Percentiles rank a stretch among this genome's conserved stretches.
These are phyloP conservation scores for Phytopythium aichiense DNA, from an alignment of 352 stramenopile species.

Conservation along the genomic window DNA sequence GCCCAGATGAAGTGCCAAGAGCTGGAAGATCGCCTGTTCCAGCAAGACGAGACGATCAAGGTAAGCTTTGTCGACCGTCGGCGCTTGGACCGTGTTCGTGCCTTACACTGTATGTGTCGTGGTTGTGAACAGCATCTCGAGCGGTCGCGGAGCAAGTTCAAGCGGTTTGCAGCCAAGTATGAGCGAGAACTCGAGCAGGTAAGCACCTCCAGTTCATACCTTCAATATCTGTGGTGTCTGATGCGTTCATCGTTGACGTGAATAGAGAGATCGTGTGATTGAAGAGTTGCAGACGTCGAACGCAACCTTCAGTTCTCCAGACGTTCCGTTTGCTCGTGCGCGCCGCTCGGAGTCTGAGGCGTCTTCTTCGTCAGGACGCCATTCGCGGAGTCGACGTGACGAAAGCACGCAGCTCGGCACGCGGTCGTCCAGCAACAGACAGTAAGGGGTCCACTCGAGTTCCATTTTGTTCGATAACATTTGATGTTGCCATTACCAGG, in stretches of 20 bases:
- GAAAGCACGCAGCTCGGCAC: neutral
- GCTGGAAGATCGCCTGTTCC: conserved; percentile 62
- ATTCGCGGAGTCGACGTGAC: neutral
- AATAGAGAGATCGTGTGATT: conserved; percentile 42
- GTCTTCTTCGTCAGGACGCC: conserved; percentile 25
- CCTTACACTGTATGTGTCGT: conserved; percentile 1
- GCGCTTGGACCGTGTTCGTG: neutral
- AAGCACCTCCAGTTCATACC: neutral
- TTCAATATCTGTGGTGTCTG: neutral
- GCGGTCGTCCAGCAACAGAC: neutral
- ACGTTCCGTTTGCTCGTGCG: conserved; percentile 15
- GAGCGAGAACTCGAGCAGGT: conserved; percentile 82
- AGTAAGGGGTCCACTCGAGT: neutral
- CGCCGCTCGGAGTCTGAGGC: conserved; percentile 26
- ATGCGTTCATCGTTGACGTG: neutral
- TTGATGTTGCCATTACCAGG: neutral
- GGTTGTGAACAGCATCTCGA: conserved; percentile 55
- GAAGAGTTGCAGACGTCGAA: conserved; percentile 43
- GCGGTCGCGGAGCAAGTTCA: conserved; percentile 83
- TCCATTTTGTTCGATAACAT: neutral
- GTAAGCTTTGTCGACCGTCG: conserved; percentile 22
- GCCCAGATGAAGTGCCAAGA: conserved; percentile 75
- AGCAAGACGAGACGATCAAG: conserved; percentile 81
- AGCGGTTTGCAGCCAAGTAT: conserved; percentile 81
- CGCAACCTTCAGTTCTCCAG: conserved; percentile 36